Evolutionary conservation across 345 rosid genomes (phyloP).

Genomic region (Alliaria petiolata): DNA sequence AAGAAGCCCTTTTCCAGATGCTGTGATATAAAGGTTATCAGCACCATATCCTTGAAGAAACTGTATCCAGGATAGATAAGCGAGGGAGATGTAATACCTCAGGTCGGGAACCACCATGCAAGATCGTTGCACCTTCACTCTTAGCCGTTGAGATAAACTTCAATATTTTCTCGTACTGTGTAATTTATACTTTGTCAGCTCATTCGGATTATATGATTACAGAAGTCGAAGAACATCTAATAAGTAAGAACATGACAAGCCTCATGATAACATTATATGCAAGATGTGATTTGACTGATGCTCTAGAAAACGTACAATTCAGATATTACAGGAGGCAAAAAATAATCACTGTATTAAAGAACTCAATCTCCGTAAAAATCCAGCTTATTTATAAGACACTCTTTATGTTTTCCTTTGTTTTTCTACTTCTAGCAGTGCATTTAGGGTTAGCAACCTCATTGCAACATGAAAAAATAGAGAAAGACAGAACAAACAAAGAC

Average conservation of each 20-base stretch:
- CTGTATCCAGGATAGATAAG: not conserved
- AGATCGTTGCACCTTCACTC: slow-evolving; percentile 85
- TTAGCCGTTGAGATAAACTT: slow-evolving; percentile 74
- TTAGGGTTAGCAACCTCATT: not conserved
- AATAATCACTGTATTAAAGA: not conserved
- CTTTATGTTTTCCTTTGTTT: not conserved
- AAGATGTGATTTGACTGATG: too few relatives aligned
- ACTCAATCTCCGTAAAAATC: not conserved
- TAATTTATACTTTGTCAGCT: slow-evolving; percentile 11
- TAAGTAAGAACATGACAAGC: not conserved
- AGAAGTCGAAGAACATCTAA: not conserved
- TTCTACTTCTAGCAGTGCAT: not conserved
- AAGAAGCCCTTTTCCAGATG: slow-evolving; percentile 79
- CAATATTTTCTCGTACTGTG: slow-evolving; percentile 82
- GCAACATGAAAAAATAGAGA: not conserved
- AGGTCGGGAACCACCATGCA: slow-evolving; percentile 76
- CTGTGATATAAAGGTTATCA: slow-evolving; percentile 34
- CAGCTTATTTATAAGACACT: not conserved
- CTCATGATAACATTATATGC: too few relatives aligned
- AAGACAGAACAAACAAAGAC: not conserved
- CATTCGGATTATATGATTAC: slow-evolving; percentile 12
- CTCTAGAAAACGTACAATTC: not conserved
- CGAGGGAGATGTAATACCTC: slow-evolving; percentile 38
- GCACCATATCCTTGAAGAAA: slow-evolving; percentile 13
- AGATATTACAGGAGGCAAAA: not conserved